Percentiles rank a stretch among this genome's conserved stretches.
Evolutionary conservation across 345 rosid genomes (phyloP).

Genomic region (Bretschneidera sinensis): DNA sequence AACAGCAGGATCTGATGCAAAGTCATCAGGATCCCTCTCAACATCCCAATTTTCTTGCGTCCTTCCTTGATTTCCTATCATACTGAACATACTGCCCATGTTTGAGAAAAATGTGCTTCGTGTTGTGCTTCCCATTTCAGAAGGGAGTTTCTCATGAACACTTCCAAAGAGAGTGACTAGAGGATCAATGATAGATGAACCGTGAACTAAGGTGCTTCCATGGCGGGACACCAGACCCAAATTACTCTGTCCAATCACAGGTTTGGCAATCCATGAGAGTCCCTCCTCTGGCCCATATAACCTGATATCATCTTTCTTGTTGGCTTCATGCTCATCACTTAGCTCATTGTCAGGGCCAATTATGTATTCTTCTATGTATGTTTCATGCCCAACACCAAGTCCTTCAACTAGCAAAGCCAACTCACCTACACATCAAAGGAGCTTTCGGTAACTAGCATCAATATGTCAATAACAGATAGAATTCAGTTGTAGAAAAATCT

Average conservation of each 20-base stretch:
- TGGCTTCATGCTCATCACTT: slow-evolving; percentile 1
- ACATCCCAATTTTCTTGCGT: slow-evolving; percentile 72
- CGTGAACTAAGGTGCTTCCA: slow-evolving; percentile 57
- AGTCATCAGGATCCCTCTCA: slow-evolving; percentile 63
- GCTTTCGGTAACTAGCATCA: background rate
- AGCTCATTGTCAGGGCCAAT: slow-evolving; percentile 48
- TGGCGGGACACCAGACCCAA: slow-evolving; percentile 56
- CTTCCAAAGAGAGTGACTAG: slow-evolving; percentile 85
- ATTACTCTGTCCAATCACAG: slow-evolving; percentile 68
- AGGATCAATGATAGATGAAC: slow-evolving; percentile 59
- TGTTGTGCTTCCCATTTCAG: slow-evolving; percentile 25
- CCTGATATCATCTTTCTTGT: slow-evolving; percentile 43
- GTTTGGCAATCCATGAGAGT: slow-evolving; percentile 82
- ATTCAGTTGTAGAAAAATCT: too few relatives aligned
- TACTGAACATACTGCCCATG: slow-evolving; percentile 70
- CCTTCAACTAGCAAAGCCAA: slow-evolving; percentile 93
- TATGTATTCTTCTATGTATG: slow-evolving; percentile 74
- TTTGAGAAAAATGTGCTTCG: slow-evolving; percentile 68
- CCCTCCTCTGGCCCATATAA: slow-evolving; percentile 73
- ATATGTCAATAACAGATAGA: too few relatives aligned
- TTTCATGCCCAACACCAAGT: slow-evolving; percentile 77
- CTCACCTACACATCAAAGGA: slow-evolving; percentile 52
- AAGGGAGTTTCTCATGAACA: slow-evolving; percentile 66
- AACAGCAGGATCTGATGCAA: background rate
- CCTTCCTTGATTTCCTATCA: slow-evolving; percentile 36